Evolutionary conservation across 305 asterid genomes (phyloP).

Genomic region (Ilex paraguariensis): DNA sequence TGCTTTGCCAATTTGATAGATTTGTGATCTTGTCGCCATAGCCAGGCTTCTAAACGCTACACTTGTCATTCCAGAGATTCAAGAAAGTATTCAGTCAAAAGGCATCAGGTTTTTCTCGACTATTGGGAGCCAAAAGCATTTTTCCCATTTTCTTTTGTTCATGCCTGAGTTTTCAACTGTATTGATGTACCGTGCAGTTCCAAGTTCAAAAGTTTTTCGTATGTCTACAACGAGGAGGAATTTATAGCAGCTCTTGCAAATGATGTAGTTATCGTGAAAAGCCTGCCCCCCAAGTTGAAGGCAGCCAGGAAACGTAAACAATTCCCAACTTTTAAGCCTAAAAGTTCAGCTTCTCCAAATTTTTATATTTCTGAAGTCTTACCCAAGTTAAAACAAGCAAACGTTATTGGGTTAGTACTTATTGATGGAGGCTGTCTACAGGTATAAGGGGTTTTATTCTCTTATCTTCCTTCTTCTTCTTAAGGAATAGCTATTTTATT

Average conservation of each 20-base stretch:
- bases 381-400: conserved; percentile 62
- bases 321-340: conserved; percentile 66
- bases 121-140: conserved; percentile 13
- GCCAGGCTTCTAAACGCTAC: conserved; percentile 94
- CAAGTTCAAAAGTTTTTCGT: conserved; percentile 87
- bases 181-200: conserved; percentile 50
- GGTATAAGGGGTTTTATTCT: conserved; percentile 31
- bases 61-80: conserved; percentile 88
- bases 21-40: conserved; percentile 79
- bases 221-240: conserved; percentile 65
- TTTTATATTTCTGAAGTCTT: conserved; percentile 65
- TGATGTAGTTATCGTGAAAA: conserved; percentile 72
- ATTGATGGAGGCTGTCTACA: conserved; percentile 88
- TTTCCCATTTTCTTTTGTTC: conserved; percentile 1
- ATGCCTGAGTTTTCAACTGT: conserved; percentile 23
- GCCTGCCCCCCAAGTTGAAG: conserved; percentile 62
- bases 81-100: conserved; percentile 66
- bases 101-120: conserved; percentile 75
- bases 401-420: conserved; percentile 71
- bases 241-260: conserved; percentile 71
- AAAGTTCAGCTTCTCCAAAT: conserved; percentile 51
- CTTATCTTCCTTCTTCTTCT: conserved; percentile 5
- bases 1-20: conserved; percentile 41
- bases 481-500: no score
- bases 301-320: conserved; percentile 65